Conservation (phyloP, 78 protist species). For the Dictyostelium brefeldianum region DNA sequence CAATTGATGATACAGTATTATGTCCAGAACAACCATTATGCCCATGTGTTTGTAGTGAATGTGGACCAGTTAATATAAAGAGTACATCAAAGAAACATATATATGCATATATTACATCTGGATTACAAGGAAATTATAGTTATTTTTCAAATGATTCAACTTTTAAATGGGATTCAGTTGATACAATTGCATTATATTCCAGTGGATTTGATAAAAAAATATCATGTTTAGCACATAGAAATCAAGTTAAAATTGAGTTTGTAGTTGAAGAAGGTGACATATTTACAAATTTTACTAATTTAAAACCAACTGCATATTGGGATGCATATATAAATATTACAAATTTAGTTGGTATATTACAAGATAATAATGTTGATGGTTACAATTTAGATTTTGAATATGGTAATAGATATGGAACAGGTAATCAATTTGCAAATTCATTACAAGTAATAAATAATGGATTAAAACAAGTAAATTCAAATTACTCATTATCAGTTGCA, state of each 20-base stretch:
- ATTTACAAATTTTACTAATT: neutral
- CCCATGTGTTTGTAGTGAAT: neutral
- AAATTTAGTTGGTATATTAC: neutral
- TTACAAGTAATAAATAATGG: neutral
- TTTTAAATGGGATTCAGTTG: neutral
- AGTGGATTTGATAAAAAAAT: neutral
- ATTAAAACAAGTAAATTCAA: neutral
- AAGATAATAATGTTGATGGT: neutral
- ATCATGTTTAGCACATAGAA: conserved; percentile 4
- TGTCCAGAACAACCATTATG: conserved; percentile 1
- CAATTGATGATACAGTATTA: neutral
- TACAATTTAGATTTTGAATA: neutral
- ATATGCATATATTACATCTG: neutral
- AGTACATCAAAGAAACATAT: neutral
- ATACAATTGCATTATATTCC: neutral
- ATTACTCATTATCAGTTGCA: neutral
- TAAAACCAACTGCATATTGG: neutral
- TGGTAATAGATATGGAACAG: neutral
- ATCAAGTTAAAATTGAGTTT: neutral
- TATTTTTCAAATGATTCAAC: neutral
- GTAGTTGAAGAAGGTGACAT: neutral
- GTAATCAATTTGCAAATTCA: neutral
- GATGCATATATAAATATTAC: neutral
- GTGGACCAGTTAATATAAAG: neutral
- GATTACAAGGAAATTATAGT: neutral